Base-by-base conservation (phyloP, 768 basidiomycete genomes). In the Mycena floridula region DNA sequence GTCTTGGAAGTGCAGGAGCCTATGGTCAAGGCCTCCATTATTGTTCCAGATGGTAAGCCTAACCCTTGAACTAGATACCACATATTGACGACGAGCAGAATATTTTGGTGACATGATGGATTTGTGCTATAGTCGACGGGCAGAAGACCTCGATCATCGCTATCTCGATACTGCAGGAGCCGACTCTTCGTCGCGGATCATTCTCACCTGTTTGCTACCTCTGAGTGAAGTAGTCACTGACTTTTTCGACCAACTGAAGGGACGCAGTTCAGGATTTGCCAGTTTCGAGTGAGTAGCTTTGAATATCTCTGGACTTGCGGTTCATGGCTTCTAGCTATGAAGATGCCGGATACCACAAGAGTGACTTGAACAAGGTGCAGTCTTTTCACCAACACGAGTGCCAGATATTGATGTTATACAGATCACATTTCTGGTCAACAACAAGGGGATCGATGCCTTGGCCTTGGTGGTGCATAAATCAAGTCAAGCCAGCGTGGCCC, bases 31-130 rank as follows among this genome's bases (percentile, higher is more conserved):
- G 92, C 94, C 8, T 87, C 87, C 1, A 94, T 99, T 56, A 89
- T 98, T 50, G 85, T 92, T 18, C 96, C 96, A 3, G 85, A 95
- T 73, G 88, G 89, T 90, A n/a, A n/a, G n/a, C 49, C 67, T 37
- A 22, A 20, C 23, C 24, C 16, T 15, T 15, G 25, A 32, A 30
- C 21, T 28, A n/a, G 7, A 40, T 43, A 20, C 32, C 23, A 21
- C n/a, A 30, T 39, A 25, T 15, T 37, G 11, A 24, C 7, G 15
- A 42, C 49, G 40, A 38, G 23, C 52, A 92, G 92, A 90, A 50
- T 94, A 92, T 59, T 82, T 96, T 25, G 95, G 95, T 7, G 85
- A 87, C 37, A 93, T 99, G 85, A 94, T 98, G 86, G 87, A 89
- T 30, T 75, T 98, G 1, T 96, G 93, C 59, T 88, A 81, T 60